Evolutionary conservation across 2,329 filamentous ascomycete species (phyloP), one percentile per base, ranked within the genome.

Genomic region (Myriosclerotinia scirpicola): DNA sequence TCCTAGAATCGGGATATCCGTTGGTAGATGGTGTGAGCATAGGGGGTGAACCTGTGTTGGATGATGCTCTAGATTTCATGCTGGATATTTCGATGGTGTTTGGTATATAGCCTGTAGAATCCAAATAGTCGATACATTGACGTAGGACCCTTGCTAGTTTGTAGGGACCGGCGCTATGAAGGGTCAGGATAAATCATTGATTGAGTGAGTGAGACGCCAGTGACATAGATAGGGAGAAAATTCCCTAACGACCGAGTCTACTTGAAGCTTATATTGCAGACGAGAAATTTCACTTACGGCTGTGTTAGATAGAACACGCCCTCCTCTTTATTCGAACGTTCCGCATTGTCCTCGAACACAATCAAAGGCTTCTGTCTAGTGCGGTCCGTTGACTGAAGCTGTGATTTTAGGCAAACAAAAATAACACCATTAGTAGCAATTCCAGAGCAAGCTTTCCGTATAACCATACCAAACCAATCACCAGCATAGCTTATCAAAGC

Each of bases 401-500:
- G 66, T 8, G 71, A 71, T 46, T 67, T 61, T 12, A 70, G 12
- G 17, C 67, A 68, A 38, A 72, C 38, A 17, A 69, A 60, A 58
- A 73, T 64, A 30, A 66, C 56, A 12, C 67, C 67, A 30, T 44
- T 30, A 20, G 63, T 40, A 20, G 56, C 58, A 2, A 22, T 46
- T 9, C 69, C 52, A 34, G 54, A 67, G 9, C 53, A 48, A 52
- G 68, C 59, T 26, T 64, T 69, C 17, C 30, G 63, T 8, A 72
- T 59, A 46, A 68, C 54, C 67, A 74, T 67, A 7, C 63, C 69
- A 55, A 73, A 72, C 72, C 72, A 73, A 36, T 70, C 60, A 12
- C 42, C 42, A 7, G 69, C 69, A 62, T 70, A 67, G 11, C 38
- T 60, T 12, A 30, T 65, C 15, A 73, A 44, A 0, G 71, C 71